A percentile compares a stretch with the other conserved stretches of the same genome.
Conservation (phyloP, 2,329 filamentous ascomycete species). For the Amauroascus niger region DNA sequence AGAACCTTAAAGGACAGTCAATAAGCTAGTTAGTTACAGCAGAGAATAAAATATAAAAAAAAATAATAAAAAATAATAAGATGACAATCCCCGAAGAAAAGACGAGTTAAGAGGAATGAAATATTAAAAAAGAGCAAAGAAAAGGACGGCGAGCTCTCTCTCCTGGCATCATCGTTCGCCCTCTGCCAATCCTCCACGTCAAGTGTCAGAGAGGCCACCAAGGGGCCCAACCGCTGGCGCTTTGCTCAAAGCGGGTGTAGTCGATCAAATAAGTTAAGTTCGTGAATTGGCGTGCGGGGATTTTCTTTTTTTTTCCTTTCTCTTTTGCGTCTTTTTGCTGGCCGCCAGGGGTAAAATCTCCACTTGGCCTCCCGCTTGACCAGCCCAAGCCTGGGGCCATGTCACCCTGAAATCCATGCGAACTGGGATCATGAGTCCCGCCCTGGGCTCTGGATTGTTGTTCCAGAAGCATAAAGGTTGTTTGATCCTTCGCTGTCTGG, state of each 20-base stretch:
- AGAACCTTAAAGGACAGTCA: neutral
- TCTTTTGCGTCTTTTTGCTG: neutral
- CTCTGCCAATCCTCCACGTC: neutral
- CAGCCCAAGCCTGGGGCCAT: neutral
- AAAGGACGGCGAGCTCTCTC: neutral
- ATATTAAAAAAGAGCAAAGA: neutral
- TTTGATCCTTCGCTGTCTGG: neutral
- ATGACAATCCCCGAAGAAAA: too few relatives aligned
- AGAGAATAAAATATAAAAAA: too few relatives aligned
- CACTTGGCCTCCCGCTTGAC: constrained; percentile 8
- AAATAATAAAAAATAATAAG: too few relatives aligned
- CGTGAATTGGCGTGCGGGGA: constrained; percentile 2
- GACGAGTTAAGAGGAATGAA: neutral
- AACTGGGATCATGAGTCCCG: neutral
- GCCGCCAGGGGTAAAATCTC: constrained; percentile 6
- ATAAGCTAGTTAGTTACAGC: too few relatives aligned
- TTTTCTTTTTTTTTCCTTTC: neutral
- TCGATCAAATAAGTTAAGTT: neutral
- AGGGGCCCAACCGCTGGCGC: neutral
- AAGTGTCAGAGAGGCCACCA: neutral
- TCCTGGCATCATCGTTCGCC: too few relatives aligned
- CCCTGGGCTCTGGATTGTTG: neutral
- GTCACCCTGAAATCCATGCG: constrained; percentile 1
- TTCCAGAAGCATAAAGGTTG: neutral
- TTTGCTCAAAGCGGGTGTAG: constrained; percentile 2